A percentile compares a stretch with the other conserved stretches of the same genome.
Evolutionary conservation across 495 filamentous ascomycete species (phyloP).

Genomic region (Aspergillus saccharolyticus): DNA sequence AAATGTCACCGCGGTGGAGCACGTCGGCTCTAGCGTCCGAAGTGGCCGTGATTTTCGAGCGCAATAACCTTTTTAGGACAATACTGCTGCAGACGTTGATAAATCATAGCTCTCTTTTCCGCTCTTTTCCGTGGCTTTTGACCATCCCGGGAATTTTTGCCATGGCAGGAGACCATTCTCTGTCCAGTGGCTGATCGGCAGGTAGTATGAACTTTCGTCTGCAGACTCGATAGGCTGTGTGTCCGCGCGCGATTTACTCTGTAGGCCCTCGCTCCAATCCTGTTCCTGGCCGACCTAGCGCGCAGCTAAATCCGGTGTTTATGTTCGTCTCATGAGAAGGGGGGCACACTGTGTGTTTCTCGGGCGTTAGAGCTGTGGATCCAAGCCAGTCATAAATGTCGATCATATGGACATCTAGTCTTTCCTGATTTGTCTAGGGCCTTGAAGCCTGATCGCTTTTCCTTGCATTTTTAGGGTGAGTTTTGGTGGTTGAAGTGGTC

Average conservation of each 20-base stretch:
- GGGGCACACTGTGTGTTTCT: neutral
- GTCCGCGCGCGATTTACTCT: constrained; percentile 1
- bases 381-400: neutral
- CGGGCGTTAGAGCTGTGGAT: neutral
- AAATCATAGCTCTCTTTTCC: neutral
- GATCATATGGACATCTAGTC: neutral
- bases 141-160: neutral
- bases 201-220: neutral
- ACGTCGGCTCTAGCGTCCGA: neutral
- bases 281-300: neutral
- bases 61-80: neutral
- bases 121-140: neutral
- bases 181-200: constrained; percentile 1
- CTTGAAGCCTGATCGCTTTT: neutral
- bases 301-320: neutral
- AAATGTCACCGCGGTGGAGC: neutral
- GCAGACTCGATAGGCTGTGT: neutral
- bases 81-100: neutral
- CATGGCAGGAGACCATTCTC: neutral
- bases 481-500: neutral
- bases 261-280: neutral
- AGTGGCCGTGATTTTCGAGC: neutral
- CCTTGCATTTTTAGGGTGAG: neutral
- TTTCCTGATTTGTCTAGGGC: neutral
- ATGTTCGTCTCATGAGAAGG: neutral